phyloP scores from a whole-genome alignment of 2,329 filamentous ascomycete species.

The Neurospora sp. region DNA sequence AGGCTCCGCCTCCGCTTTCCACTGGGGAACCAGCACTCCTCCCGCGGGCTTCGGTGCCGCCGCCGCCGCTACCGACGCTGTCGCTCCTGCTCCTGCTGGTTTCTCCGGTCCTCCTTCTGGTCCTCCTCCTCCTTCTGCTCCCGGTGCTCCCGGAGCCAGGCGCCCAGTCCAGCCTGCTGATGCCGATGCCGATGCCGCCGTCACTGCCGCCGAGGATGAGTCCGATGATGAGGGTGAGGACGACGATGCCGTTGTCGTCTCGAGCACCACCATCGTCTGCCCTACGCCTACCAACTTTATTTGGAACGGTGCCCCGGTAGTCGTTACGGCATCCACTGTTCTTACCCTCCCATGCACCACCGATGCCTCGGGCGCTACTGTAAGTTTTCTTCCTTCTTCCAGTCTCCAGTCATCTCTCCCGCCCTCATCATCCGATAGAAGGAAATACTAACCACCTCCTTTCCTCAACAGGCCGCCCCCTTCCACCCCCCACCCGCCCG shows the following conservation, averaged over 20 bases:
- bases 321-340: background rate
- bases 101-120: background rate
- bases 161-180: background rate
- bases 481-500: background rate
- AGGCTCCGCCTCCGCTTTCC: conserved; percentile 5
- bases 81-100: background rate
- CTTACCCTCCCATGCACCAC: background rate
- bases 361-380: background rate
- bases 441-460: no score
- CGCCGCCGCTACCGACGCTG: background rate
- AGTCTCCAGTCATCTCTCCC: background rate
- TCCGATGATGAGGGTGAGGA: background rate
- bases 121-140: background rate
- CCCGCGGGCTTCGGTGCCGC: background rate
- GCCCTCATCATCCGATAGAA: no score
- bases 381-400: background rate
- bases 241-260: background rate
- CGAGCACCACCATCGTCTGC: background rate
- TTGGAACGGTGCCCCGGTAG: background rate
- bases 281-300: background rate
- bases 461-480: background rate
- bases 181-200: background rate
- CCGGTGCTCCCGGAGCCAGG: background rate
- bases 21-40: background rate
- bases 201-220: background rate